A percentile compares a stretch with the other conserved stretches of the same genome.
Evolutionary conservation across 2,329 filamentous ascomycete species (phyloP).

Genomic region (Phialemoniopsis sp.): DNA sequence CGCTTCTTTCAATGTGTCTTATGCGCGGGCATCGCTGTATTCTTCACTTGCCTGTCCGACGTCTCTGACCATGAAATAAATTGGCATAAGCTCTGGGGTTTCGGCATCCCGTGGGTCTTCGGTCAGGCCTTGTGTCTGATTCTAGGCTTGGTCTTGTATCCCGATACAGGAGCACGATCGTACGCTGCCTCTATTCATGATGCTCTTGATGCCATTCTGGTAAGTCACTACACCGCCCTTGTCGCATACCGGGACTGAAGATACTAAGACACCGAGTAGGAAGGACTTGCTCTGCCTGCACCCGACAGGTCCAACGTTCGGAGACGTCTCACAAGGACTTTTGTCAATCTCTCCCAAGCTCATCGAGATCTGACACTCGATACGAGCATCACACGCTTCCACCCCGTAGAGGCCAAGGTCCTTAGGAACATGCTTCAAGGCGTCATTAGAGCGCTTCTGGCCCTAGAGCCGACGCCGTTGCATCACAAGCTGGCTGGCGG

Average conservation of each 20-base stretch:
- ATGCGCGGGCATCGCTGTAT: constrained; percentile 50
- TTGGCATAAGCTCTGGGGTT: constrained; percentile 47
- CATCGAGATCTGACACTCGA: constrained; percentile 54
- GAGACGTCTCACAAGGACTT: constrained; percentile 42
- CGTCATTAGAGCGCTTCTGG: constrained; percentile 48
- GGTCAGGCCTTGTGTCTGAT: constrained; percentile 49
- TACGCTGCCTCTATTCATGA: constrained; percentile 42
- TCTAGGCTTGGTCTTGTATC: constrained; percentile 42
- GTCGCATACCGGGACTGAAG: not conserved
- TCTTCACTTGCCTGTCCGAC: constrained; percentile 48
- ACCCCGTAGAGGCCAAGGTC: constrained; percentile 41
- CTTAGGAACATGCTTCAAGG: constrained; percentile 52
- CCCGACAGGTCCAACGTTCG: constrained; percentile 25
- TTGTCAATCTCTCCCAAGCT: constrained; percentile 51
- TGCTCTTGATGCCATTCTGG: constrained; percentile 42
- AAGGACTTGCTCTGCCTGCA: constrained; percentile 24
- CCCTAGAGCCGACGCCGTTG: constrained; percentile 31
- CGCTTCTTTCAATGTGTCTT: constrained; percentile 52
- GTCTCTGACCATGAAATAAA: constrained; percentile 33
- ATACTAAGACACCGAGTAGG: constrained; percentile 12
- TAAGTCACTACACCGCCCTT: constrained; percentile 12
- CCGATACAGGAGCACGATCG: constrained; percentile 51
- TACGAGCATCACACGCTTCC: constrained; percentile 49
- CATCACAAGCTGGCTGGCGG: no score
- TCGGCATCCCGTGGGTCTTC: constrained; percentile 50